phyloP scores from a whole-genome alignment of 306 rosid genomes.

The Dryas octopetala region DNA sequence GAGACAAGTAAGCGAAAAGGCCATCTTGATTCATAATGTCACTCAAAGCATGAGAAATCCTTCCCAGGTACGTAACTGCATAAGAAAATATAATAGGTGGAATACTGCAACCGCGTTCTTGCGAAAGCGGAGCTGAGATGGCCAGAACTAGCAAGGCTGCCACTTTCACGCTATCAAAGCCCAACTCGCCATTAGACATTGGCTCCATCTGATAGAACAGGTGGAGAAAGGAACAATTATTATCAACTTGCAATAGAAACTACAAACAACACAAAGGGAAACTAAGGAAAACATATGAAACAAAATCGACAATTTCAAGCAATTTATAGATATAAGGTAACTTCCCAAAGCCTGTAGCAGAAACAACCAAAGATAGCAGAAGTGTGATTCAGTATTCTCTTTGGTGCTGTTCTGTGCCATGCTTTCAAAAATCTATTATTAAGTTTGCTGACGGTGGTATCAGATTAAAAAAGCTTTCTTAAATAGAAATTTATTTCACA shows the following conservation, averaged over 20 bases:
- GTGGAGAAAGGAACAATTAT: slow-evolving; percentile 16
- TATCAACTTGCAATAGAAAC: slow-evolving; percentile 1
- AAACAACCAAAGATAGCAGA: not conserved
- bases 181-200: slow-evolving; percentile 53
- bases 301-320: not conserved
- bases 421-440: not conserved
- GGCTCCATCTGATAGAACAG: slow-evolving; percentile 58
- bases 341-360: not conserved
- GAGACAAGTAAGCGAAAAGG: slow-evolving; percentile 58
- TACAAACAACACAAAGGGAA: not conserved
- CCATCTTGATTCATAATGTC: slow-evolving; percentile 64
- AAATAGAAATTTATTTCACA: not conserved
- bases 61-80: slow-evolving; percentile 71
- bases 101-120: slow-evolving; percentile 38
- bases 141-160: slow-evolving; percentile 65
- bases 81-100: slow-evolving; percentile 70
- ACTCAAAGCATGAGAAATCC: slow-evolving; percentile 64
- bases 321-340: not conserved
- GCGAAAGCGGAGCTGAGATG: slow-evolving; percentile 58
- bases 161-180: slow-evolving; percentile 55
- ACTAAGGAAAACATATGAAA: not conserved
- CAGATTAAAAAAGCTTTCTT: not conserved
- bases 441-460: not conserved
- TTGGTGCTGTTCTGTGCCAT: not conserved
- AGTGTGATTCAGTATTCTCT: not conserved